Base-by-base conservation (phyloP, 768 basidiomycete genomes). In the Heimioporus sp. region DNA sequence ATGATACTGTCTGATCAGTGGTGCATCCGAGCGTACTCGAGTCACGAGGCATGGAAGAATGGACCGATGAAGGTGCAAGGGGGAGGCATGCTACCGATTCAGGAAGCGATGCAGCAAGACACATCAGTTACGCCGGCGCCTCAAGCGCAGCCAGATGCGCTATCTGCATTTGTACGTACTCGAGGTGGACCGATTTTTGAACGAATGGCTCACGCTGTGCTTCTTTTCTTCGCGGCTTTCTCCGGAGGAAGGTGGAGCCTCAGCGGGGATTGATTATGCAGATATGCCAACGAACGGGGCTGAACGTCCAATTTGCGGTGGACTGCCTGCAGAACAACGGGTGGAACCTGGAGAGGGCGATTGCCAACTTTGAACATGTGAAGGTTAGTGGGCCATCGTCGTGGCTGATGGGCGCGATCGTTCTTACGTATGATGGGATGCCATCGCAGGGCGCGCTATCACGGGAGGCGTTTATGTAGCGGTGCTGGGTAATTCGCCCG, bases 1-100 rank as follows among this genome's bases (percentile, higher is more conserved):
- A 75, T 84, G 51, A 86, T 98, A 59, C 74, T 98, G 4, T 97
- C 93, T 15, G 97, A 99, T 69, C 84, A 91, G 56, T 82, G 87
- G 71, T 83, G 82, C 35, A 74, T 98, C 50, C 86, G 94, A 38
- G 79, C 76, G n/a, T 96, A 91, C 68, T 90, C 92, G 5, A 87
- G 82, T 58, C 81, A 81, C 46, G 85, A 85, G 54, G 87, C 88
- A 17, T 96, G 92, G 86, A 76, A 71, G 57, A 81, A 81, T 34
- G 89, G 91, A 9, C 81, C 85, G 9, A 78, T 93, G 73, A 73
- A 80, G 16, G 85, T 92, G 7, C 87, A 91, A 60, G 82, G 84
- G 20, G 68, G 69, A 43, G 70, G 69, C 15, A 15, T 52, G 43
- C 48, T 65, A 21, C 58, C 60, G 50, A 54, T 54, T 19, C 59